A percentile compares a stretch with the other conserved stretches of the same genome.
phyloP scores from a whole-genome alignment of 1,139 yeast species.

The Diutina scorzettiae region DNA sequence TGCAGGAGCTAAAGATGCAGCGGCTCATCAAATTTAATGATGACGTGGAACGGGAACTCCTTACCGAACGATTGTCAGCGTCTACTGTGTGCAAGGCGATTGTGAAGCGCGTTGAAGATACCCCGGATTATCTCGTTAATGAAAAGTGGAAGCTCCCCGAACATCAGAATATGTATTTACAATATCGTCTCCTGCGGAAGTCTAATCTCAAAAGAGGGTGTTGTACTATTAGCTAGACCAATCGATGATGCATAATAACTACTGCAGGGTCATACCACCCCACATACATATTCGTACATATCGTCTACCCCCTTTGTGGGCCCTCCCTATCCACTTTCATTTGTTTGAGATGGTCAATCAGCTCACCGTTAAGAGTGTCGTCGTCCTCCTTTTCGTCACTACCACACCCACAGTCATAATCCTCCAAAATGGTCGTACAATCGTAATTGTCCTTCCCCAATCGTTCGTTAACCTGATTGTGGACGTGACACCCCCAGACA shows the following conservation, averaged over 20 bases:
- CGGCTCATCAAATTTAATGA: slow-evolving; percentile 4
- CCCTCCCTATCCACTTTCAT: slow-evolving; percentile 33
- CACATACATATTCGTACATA: too few relatives aligned
- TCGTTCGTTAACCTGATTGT: slow-evolving; percentile 57
- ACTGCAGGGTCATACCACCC: too few relatives aligned
- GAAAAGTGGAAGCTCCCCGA: background rate
- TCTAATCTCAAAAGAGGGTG: background rate
- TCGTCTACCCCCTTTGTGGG: too few relatives aligned
- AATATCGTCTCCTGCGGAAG: background rate
- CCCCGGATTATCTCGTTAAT: slow-evolving; percentile 1
- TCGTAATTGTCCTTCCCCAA: slow-evolving; percentile 66
- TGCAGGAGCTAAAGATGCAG: background rate
- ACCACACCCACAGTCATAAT: slow-evolving; percentile 95
- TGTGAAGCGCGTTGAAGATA: background rate
- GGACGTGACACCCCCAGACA: slow-evolving; percentile 94
- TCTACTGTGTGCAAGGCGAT: background rate
- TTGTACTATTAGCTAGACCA: background rate
- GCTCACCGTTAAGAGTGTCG: slow-evolving; percentile 24
- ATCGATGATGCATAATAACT: background rate
- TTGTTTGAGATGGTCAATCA: slow-evolving; percentile 24
- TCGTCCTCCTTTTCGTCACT: slow-evolving; percentile 44
- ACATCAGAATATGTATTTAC: background rate
- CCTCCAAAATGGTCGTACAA: slow-evolving; percentile 72
- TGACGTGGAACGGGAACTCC: slow-evolving; percentile 3
- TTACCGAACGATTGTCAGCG: background rate